Conservation (phyloP, 352 stramenopile genomes). For the Globisporangium nodosum region DNA sequence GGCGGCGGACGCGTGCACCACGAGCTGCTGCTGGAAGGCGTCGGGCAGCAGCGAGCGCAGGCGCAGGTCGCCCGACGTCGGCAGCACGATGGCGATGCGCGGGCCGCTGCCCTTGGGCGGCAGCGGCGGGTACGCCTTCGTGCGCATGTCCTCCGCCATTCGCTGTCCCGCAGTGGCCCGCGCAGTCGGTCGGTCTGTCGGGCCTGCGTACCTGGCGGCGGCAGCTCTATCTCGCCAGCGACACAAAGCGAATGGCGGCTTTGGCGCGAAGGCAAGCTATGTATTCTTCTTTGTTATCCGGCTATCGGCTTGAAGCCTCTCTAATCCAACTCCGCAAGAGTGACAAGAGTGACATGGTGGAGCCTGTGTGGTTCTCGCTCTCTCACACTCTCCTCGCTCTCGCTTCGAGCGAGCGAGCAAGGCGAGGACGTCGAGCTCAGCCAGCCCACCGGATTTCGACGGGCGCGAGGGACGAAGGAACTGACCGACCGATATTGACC, state of each 20-base stretch:
- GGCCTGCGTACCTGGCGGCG: not conserved
- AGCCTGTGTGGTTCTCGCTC: not conserved
- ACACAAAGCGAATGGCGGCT: too few species aligned
- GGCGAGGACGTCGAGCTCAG: not conserved
- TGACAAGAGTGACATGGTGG: too few species aligned
- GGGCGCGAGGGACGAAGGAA: not conserved
- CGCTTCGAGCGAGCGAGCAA: not conserved
- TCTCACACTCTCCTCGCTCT: not conserved
- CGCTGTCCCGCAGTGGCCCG: too few species aligned
- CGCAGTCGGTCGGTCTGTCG: not conserved
- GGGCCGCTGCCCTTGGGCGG: slow-evolving; percentile 24
- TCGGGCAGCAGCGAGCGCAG: slow-evolving; percentile 42
- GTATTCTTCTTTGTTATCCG: too few species aligned
- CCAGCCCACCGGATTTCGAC: slow-evolving; percentile 9
- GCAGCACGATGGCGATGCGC: slow-evolving; percentile 42
- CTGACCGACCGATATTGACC: not conserved
- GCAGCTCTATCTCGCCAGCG: not conserved
- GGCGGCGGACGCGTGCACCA: slow-evolving; percentile 44
- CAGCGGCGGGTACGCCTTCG: slow-evolving; percentile 56
- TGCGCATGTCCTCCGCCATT: slow-evolving; percentile 42
- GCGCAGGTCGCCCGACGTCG: slow-evolving; percentile 45
- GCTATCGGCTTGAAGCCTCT: too few species aligned
- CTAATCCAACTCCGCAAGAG: too few species aligned
- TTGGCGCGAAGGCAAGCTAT: too few species aligned
- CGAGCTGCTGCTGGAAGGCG: slow-evolving; percentile 39